phyloP scores from a whole-genome alignment of 495 filamentous ascomycete species.

The Terfezia claveryi region DNA sequence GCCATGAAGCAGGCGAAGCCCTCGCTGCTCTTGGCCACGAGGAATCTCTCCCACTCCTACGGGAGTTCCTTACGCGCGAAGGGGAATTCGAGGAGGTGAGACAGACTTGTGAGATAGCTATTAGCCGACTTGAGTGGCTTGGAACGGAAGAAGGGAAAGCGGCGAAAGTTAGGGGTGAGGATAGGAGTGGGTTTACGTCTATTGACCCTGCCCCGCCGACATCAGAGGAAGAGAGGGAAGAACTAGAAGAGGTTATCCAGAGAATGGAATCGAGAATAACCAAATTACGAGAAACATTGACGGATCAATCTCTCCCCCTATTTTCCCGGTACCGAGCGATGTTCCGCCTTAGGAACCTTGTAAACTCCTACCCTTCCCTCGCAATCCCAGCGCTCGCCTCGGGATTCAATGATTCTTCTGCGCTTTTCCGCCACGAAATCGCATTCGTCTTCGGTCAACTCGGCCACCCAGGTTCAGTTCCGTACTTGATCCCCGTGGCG shows the following conservation, averaged over 20 bases:
- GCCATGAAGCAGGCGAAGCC: conserved; percentile 92
- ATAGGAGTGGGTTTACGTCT: conserved; percentile 71
- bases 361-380: conserved; percentile 60
- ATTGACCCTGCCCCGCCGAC: conserved; percentile 90
- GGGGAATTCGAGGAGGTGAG: conserved; percentile 57
- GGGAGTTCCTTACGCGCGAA: conserved; percentile 42
- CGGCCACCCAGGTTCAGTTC: conserved; percentile 85
- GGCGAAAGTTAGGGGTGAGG: conserved; percentile 61
- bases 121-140: conserved; percentile 86
- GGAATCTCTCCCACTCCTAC: conserved; percentile 48
- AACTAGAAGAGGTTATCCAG: conserved; percentile 7
- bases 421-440: conserved; percentile 93
- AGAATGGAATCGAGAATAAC: too few species aligned
- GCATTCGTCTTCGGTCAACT: conserved; percentile 97
- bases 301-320: conserved; percentile 56
- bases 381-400: conserved; percentile 69
- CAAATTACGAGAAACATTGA: conserved; percentile 49
- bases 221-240: conserved; percentile 42
- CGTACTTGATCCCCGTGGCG: conserved; percentile 56
- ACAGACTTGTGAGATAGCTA: conserved; percentile 93
- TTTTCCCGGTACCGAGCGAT: conserved; percentile 93
- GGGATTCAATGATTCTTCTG: conserved; percentile 66
- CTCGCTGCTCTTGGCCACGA: conserved; percentile 66
- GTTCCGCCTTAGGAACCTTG: conserved; percentile 87
- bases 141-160: conserved; percentile 42